phyloP scores from a whole-genome alignment of 768 basidiomycete genomes.

The Xerocomus brunneocitrinus region DNA sequence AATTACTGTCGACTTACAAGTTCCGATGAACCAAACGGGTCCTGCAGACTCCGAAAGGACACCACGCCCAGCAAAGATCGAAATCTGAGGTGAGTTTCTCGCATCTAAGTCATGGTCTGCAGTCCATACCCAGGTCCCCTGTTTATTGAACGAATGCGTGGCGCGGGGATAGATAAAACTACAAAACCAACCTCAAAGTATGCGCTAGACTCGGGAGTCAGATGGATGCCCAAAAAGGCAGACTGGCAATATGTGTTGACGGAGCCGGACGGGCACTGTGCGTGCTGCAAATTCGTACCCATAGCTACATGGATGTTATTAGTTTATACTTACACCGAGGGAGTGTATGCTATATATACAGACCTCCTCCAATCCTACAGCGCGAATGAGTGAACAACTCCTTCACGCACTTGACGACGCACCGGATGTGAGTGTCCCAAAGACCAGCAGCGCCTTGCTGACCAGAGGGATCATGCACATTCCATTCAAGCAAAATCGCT shows the following conservation, averaged over 20 bases:
- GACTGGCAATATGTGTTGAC: conserved; percentile 48
- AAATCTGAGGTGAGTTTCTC: conserved; percentile 46
- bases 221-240: conserved; percentile 62
- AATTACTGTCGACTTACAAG: conserved; percentile 26
- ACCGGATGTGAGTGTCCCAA: conserved; percentile 46
- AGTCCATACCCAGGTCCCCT: conserved; percentile 78
- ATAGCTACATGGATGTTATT: conserved; percentile 30
- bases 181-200: conserved; percentile 53
- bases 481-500: conserved; percentile 54
- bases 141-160: background rate
- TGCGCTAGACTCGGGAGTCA: conserved; percentile 48
- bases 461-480: conserved; percentile 51
- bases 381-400: background rate
- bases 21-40: conserved; percentile 80
- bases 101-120: conserved; percentile 65
- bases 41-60: conserved; percentile 71
- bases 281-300: conserved; percentile 48
- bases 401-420: background rate
- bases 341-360: background rate
- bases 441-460: conserved; percentile 50
- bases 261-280: conserved; percentile 41
- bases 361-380: conserved; percentile 27
- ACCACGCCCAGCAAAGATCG: conserved; percentile 63
- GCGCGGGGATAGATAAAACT: background rate
- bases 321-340: background rate